A percentile compares a stretch with the other conserved stretches of the same genome.
These are phyloP conservation scores for Yamadazyma aaseri DNA, from an alignment of 1,139 yeast genomes.

Conservation along the genomic window DNA sequence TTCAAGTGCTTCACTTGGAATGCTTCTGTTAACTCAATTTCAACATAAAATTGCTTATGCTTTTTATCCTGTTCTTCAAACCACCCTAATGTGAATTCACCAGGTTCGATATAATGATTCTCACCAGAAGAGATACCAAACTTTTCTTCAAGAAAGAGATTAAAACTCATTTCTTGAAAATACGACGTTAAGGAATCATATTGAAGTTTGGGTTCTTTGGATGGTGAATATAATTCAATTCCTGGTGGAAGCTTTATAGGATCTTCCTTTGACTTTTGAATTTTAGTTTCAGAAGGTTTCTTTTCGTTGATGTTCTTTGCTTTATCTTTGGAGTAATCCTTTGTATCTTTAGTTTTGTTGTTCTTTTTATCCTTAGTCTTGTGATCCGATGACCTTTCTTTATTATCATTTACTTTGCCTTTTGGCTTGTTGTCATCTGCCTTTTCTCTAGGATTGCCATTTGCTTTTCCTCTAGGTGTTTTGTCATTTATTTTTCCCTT, in stretches of 20 bases:
- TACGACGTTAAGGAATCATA: conserved; percentile 54
- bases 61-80: conserved; percentile 46
- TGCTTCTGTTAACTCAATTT: conserved; percentile 37
- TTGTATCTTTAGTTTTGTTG: background rate
- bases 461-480: background rate
- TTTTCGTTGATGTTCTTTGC: background rate
- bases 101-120: conserved; percentile 29
- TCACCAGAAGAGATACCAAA: conserved; percentile 40
- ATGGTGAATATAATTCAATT: conserved; percentile 23
- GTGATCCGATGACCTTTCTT: background rate
- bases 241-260: background rate
- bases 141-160: conserved; percentile 61
- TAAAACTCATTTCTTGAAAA: conserved; percentile 58
- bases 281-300: background rate
- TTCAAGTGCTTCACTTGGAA: conserved; percentile 42
- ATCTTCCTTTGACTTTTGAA: background rate
- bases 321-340: background rate
- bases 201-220: conserved; percentile 39
- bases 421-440: background rate
- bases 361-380: background rate
- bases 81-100: conserved; percentile 50
- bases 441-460: background rate
- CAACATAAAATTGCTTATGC: conserved; percentile 38
- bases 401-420: too few relatives aligned
- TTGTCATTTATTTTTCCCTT: too few relatives aligned